phyloP scores from a whole-genome alignment of 1,139 yeast genomes.

The Diutina catenulata region DNA sequence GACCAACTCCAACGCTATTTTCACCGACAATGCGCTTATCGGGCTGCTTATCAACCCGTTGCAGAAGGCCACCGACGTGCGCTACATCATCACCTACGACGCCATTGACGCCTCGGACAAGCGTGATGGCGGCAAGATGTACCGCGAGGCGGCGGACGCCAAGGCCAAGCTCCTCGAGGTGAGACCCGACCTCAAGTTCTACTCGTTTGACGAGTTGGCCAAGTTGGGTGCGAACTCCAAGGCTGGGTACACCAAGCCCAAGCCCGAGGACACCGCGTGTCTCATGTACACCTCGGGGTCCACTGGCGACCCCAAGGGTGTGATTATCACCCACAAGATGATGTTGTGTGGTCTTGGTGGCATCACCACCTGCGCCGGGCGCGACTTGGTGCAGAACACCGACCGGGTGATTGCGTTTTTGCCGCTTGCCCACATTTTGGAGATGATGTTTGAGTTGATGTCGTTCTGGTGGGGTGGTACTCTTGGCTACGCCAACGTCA shows the following conservation, averaged over 20 bases:
- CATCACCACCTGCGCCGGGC: slow-evolving; percentile 51
- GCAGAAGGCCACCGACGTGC: slow-evolving; percentile 47
- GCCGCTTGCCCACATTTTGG: slow-evolving; percentile 95
- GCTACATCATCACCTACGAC: slow-evolving; percentile 63
- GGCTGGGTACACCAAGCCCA: slow-evolving; percentile 23
- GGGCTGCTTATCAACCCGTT: slow-evolving; percentile 60
- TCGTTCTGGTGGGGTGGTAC: slow-evolving; percentile 83
- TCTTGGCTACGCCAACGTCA: slow-evolving; percentile 86
- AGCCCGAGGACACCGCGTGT: slow-evolving; percentile 70
- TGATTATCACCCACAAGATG: slow-evolving; percentile 67
- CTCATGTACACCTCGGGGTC: slow-evolving; percentile 99
- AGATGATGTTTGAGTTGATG: slow-evolving; percentile 74
- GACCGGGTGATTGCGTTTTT: slow-evolving; percentile 80
- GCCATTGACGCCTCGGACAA: slow-evolving; percentile 49
- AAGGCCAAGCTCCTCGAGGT: slow-evolving; percentile 43
- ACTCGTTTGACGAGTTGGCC: slow-evolving; percentile 55
- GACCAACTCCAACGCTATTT: slow-evolving; percentile 68
- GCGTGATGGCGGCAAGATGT: slow-evolving; percentile 50
- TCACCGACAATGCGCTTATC: slow-evolving; percentile 71
- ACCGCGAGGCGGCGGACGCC: slow-evolving; percentile 44
- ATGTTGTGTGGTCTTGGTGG: slow-evolving; percentile 82
- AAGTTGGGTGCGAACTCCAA: slow-evolving; percentile 38
- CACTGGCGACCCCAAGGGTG: slow-evolving; percentile 97
- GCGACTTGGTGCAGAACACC: slow-evolving; percentile 34
- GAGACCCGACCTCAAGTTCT: slow-evolving; percentile 68